These are phyloP conservation scores for Sparassis latifolia DNA, from an alignment of 1,284 basidiomycete genomes.

Conservation along the genomic window DNA sequence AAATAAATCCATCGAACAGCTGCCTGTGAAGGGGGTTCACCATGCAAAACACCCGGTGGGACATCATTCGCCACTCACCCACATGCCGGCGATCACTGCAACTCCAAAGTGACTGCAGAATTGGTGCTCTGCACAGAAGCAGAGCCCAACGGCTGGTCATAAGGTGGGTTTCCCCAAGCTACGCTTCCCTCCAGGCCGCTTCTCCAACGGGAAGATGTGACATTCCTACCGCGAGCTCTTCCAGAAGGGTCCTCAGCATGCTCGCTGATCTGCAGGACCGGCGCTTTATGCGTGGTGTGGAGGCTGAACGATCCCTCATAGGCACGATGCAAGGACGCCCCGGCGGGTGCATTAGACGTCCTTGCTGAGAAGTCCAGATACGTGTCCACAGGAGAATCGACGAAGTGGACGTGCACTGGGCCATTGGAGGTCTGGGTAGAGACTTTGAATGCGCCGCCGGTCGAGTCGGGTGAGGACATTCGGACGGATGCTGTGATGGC, in stretches of 20 bases:
- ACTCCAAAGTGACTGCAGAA: not conserved
- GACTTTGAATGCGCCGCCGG: conserved; percentile 27
- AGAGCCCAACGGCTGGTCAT: not conserved
- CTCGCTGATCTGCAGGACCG: not conserved
- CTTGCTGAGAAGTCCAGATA: conserved; percentile 26
- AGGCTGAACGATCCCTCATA: conserved; percentile 36
- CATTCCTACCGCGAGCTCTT: not conserved
- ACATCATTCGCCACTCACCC: too few relatives aligned
- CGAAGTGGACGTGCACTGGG: conserved; percentile 25
- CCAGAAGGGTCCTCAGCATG: not conserved
- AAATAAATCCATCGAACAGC: too few relatives aligned
- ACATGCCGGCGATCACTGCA: not conserved
- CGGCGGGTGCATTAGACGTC: conserved; percentile 26
- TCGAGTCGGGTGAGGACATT: conserved; percentile 14
- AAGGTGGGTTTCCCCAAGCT: not conserved
- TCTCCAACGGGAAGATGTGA: not conserved
- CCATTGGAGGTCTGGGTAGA: conserved; percentile 16
- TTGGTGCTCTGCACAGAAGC: not conserved
- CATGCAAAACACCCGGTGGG: too few relatives aligned
- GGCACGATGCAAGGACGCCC: conserved; percentile 29
- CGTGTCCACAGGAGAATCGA: conserved; percentile 32
- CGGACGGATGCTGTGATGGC: conserved; percentile 27
- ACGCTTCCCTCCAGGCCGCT: not conserved
- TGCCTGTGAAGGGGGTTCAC: too few relatives aligned
- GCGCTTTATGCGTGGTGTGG: conserved; percentile 6